These are phyloP conservation scores for Aaosphaeria arxii DNA, from an alignment of 2,329 filamentous ascomycete species.

Conservation along the genomic window DNA sequence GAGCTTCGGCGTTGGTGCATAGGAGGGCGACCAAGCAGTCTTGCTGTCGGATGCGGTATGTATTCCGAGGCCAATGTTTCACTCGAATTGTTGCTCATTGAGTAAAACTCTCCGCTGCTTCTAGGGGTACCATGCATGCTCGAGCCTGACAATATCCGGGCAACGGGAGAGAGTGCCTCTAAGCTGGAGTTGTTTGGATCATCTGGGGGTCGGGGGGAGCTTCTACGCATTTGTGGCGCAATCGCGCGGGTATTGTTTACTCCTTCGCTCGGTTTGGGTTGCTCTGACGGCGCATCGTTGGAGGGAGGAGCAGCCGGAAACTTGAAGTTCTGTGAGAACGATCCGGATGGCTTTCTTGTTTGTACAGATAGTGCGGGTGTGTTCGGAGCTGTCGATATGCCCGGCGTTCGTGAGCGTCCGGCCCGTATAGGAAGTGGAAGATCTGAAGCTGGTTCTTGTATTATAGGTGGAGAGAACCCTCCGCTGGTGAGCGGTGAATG, in stretches of 20 bases:
- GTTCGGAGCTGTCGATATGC: conserved; percentile 34
- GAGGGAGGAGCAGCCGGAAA: conserved; percentile 50
- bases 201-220: conserved; percentile 17
- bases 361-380: conserved; percentile 39
- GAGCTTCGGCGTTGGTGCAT: conserved; percentile 28
- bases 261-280: conserved; percentile 20
- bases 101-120: conserved; percentile 93
- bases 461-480: conserved; percentile 34
- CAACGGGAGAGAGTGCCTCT: conserved; percentile 59
- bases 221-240: conserved; percentile 26
- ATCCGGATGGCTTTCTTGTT: conserved; percentile 39
- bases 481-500: conserved; percentile 43
- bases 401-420: conserved; percentile 23
- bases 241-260: conserved; percentile 34
- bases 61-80: conserved; percentile 94
- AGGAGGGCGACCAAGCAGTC: conserved; percentile 43
- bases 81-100: conserved; percentile 88
- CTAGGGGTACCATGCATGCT: conserved; percentile 76
- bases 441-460: conserved; percentile 21
- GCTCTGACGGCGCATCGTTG: neutral
- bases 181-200: conserved; percentile 42
- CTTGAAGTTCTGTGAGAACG: conserved; percentile 52
- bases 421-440: conserved; percentile 29
- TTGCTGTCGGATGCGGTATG: conserved; percentile 47
- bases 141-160: conserved; percentile 72